Percentiles rank a stretch among this genome's conserved stretches.
Evolutionary conservation across 345 rosid species (phyloP).

Genomic region (Brassica rapa): DNA sequence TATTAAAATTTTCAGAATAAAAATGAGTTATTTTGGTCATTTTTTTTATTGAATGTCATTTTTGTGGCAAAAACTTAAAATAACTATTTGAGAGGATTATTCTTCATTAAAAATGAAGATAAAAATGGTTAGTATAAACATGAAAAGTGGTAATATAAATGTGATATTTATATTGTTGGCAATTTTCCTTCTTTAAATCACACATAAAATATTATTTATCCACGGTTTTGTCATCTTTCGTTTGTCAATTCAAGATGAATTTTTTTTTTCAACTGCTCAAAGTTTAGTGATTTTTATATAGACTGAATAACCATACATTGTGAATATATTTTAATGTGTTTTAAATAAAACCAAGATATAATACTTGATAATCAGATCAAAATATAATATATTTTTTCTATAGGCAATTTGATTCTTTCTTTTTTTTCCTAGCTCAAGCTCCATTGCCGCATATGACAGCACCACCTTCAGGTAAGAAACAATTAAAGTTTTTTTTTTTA

Average conservation of each 20-base stretch:
- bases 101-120: no score
- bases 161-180: no score
- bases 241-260: neutral
- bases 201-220: neutral
- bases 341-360: neutral
- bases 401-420: neutral
- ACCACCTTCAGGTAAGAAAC: neutral
- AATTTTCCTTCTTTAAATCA: neutral
- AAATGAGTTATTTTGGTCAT: no score
- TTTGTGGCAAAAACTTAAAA: no score
- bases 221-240: neutral
- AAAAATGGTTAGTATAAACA: no score
- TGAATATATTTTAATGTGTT: neutral
- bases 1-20: no score
- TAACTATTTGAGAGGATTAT: no score
- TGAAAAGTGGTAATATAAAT: no score
- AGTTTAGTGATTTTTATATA: neutral
- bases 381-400: neutral
- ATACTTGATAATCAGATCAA: neutral
- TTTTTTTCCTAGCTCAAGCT: neutral
- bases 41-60: no score
- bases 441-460: neutral
- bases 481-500: neutral
- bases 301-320: neutral
- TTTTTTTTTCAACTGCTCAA: neutral